Percentiles rank a stretch among this genome's conserved stretches.
phyloP scores from a whole-genome alignment of 306 rosid genomes.

The Heteromeles arbutifolia region DNA sequence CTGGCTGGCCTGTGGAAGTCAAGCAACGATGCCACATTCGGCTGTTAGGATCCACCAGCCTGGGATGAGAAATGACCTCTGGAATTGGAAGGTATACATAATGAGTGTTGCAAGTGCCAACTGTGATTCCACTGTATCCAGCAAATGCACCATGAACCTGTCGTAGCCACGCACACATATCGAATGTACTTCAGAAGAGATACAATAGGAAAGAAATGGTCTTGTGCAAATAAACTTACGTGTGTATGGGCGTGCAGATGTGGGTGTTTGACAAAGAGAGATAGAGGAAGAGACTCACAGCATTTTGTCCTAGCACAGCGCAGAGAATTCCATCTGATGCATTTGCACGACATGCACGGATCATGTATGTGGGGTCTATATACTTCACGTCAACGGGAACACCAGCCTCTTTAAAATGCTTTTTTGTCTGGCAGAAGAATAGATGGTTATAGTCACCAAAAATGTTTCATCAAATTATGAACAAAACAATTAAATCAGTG shows the following conservation, averaged over 20 bases:
- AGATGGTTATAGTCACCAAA: neutral
- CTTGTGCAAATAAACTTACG: neutral
- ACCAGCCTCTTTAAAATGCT: conserved; percentile 60
- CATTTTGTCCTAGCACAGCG: conserved; percentile 94
- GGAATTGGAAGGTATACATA: conserved; percentile 92
- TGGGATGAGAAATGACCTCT: conserved; percentile 80
- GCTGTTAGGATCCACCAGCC: conserved; percentile 83
- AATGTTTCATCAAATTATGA: neutral
- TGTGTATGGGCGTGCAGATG: neutral
- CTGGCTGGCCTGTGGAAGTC: conserved; percentile 98
- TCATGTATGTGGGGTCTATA: conserved; percentile 97
- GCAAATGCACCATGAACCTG: conserved; percentile 99
- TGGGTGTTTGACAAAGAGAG: neutral
- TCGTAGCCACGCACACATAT: conserved; percentile 15
- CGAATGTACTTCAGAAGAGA: neutral
- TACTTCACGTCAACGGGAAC: conserved; percentile 88
- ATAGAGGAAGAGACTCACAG: conserved; percentile 47
- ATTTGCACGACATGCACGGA: conserved; percentile 92
- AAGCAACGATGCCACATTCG: conserved; percentile 99
- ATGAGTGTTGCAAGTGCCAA: conserved; percentile 94
- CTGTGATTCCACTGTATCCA: conserved; percentile 91
- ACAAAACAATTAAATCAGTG: neutral
- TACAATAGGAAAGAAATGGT: neutral
- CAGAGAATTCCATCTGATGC: conserved; percentile 98
- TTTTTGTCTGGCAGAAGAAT: conserved; percentile 54